Evolutionary conservation across 1,284 basidiomycete genomes (phyloP).

Genomic region (Ustilago hordei): DNA sequence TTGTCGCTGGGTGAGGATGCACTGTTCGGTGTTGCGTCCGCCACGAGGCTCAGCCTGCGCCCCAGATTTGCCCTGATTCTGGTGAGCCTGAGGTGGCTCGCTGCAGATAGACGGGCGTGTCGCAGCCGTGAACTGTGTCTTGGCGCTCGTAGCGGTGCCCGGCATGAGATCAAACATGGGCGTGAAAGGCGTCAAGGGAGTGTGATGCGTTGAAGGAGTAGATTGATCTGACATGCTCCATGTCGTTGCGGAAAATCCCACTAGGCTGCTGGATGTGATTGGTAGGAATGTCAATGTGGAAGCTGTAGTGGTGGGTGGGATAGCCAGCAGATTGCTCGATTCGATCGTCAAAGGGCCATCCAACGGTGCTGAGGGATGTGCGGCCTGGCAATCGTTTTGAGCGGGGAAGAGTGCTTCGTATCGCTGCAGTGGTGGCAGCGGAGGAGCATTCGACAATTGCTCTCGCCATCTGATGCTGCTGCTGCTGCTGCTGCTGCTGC

Average conservation of each 20-base stretch:
- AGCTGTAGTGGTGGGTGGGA: conserved; percentile 6
- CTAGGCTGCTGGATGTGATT: conserved; percentile 28
- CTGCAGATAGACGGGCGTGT: conserved; percentile 15
- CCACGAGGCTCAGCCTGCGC: conserved; percentile 12
- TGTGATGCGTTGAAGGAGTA: conserved; percentile 38
- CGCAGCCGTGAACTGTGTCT: conserved; percentile 20
- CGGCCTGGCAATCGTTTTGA: conserved; percentile 17
- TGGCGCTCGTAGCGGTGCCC: conserved; percentile 24
- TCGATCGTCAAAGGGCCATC: not conserved
- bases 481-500: too few species aligned
- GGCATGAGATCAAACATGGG: conserved; percentile 52
- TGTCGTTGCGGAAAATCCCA: conserved; percentile 36
- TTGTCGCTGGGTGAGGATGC: conserved; percentile 44
- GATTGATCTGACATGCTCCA: conserved; percentile 44
- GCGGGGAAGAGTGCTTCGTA: conserved; percentile 40
- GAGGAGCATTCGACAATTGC: conserved; percentile 19
- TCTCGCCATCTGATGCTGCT: conserved; percentile 22
- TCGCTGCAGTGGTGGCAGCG: conserved; percentile 32
- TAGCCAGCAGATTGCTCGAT: conserved; percentile 12
- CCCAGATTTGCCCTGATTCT: conserved; percentile 1
- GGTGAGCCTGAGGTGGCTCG: conserved; percentile 11
- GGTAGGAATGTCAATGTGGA: conserved; percentile 28
- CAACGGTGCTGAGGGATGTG: not conserved
- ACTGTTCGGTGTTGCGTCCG: conserved; percentile 38
- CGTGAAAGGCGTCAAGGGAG: conserved; percentile 57